Conservation (phyloP, 108 stramenopile species). For the Craspedostauros australis region DNA sequence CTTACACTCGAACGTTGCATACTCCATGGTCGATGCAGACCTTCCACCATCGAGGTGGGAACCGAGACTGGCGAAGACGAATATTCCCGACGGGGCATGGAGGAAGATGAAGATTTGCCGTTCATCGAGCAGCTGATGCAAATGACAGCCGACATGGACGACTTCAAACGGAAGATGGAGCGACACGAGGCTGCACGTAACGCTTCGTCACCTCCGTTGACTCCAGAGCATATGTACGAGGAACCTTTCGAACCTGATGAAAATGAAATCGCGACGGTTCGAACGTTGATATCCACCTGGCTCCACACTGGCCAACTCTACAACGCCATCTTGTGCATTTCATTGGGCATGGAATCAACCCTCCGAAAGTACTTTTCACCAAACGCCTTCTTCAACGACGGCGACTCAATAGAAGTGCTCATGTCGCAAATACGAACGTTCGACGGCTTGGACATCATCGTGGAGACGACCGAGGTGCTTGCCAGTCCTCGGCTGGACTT, state of each 20-base stretch:
- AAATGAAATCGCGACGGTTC: conserved; percentile 59
- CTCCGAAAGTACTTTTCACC: conserved; percentile 56
- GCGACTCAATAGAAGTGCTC: conserved; percentile 36
- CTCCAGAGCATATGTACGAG: conserved; percentile 8
- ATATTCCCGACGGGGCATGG: not conserved
- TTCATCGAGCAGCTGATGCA: conserved; percentile 69
- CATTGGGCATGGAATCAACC: conserved; percentile 39
- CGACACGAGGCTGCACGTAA: not conserved
- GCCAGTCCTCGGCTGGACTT: conserved; percentile 43
- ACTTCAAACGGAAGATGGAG: conserved; percentile 48
- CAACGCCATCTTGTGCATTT: conserved; percentile 43
- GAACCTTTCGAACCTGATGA: conserved; percentile 31
- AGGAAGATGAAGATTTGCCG: conserved; percentile 15
- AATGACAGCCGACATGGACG: conserved; percentile 67
- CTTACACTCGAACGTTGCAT: conserved; percentile 70
- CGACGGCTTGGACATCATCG: conserved; percentile 69
- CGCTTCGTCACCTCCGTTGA: not conserved
- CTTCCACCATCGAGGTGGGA: too few relatives aligned
- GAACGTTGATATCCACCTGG: conserved; percentile 82
- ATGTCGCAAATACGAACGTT: conserved; percentile 44
- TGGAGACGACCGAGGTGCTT: conserved; percentile 66
- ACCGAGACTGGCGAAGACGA: too few relatives aligned
- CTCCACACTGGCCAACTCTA: conserved; percentile 77
- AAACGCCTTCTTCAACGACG: conserved; percentile 49
- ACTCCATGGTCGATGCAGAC: conserved; percentile 55